These are phyloP conservation scores for Graphilbum ipis-grandicollis DNA, from an alignment of 2,329 filamentous ascomycete genomes.

Conservation along the genomic window DNA sequence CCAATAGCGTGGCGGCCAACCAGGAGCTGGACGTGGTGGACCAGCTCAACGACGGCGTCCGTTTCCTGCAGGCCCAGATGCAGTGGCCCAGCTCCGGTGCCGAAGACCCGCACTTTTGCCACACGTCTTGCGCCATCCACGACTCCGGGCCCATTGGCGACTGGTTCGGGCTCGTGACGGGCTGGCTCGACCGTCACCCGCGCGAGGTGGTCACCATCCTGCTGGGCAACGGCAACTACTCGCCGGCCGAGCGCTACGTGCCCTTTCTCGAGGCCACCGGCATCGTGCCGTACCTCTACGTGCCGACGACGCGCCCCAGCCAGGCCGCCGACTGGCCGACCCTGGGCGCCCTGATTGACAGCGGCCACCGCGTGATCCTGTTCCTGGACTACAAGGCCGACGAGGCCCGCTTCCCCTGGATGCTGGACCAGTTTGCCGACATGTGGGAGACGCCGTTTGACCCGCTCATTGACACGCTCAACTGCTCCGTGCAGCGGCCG, in stretches of 20 bases:
- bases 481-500: conserved; percentile 63
- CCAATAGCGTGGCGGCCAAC: conserved; percentile 59
- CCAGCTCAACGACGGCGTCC: conserved; percentile 64
- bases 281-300: conserved; percentile 56
- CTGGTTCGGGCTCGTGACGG: conserved; percentile 50
- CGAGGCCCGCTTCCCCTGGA: conserved; percentile 61
- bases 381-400: conserved; percentile 79
- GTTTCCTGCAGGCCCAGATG: conserved; percentile 46
- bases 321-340: conserved; percentile 70
- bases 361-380: conserved; percentile 53
- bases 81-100: conserved; percentile 35
- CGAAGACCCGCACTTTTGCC: conserved; percentile 55
- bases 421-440: conserved; percentile 74
- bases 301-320: conserved; percentile 54
- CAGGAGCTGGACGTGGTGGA: conserved; percentile 48
- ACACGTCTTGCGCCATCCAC: conserved; percentile 66
- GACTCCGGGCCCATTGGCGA: conserved; percentile 62
- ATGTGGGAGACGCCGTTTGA: conserved; percentile 88
- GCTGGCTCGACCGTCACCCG: conserved; percentile 60
- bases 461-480: conserved; percentile 38
- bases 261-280: conserved; percentile 54
- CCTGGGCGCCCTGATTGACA: conserved; percentile 56
- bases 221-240: conserved; percentile 68
- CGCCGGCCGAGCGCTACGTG: conserved; percentile 44
- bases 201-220: conserved; percentile 81